Evolutionary conservation across 2,329 filamentous ascomycete species (phyloP).

Genomic region (Cladosporium halotolerans): DNA sequence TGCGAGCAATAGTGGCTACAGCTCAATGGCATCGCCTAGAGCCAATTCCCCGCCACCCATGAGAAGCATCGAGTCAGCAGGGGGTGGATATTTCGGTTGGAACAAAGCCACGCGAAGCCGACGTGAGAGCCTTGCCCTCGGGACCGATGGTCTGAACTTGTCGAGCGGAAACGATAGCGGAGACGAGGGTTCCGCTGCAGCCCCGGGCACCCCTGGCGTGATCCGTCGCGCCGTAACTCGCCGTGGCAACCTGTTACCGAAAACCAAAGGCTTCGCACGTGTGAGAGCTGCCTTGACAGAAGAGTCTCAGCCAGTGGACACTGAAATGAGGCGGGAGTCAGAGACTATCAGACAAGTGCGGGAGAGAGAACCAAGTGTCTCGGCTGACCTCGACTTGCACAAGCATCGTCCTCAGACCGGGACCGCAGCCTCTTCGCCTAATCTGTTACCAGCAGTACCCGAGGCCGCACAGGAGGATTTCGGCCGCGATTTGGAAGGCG

Average conservation of each 20-base stretch:
- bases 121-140: slow-evolving; percentile 83
- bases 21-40: slow-evolving; percentile 60
- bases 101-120: slow-evolving; percentile 44
- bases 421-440: slow-evolving; percentile 64
- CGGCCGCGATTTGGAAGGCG: slow-evolving; percentile 51
- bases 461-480: slow-evolving; percentile 61
- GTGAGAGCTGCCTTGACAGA: slow-evolving; percentile 86
- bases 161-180: slow-evolving; percentile 73
- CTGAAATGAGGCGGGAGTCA: slow-evolving; percentile 82
- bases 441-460: slow-evolving; percentile 50
- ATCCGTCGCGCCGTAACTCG: slow-evolving; percentile 78
- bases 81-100: slow-evolving; percentile 33
- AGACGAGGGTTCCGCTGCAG: slow-evolving; percentile 52
- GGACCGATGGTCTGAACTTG: slow-evolving; percentile 81
- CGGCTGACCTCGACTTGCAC: slow-evolving; percentile 25
- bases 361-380: slow-evolving; percentile 63
- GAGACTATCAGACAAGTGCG: slow-evolving; percentile 94
- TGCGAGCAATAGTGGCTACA: slow-evolving; percentile 60
- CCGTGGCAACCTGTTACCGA: slow-evolving; percentile 84
- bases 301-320: slow-evolving; percentile 80
- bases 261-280: slow-evolving; percentile 90
- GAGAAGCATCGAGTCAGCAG: slow-evolving; percentile 48
- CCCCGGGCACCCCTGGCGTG: slow-evolving; percentile 59
- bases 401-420: slow-evolving; percentile 40
- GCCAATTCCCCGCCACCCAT: slow-evolving; percentile 70